These are phyloP conservation scores for Trametes elegans DNA, from an alignment of 768 basidiomycete species.

Conservation along the genomic window DNA sequence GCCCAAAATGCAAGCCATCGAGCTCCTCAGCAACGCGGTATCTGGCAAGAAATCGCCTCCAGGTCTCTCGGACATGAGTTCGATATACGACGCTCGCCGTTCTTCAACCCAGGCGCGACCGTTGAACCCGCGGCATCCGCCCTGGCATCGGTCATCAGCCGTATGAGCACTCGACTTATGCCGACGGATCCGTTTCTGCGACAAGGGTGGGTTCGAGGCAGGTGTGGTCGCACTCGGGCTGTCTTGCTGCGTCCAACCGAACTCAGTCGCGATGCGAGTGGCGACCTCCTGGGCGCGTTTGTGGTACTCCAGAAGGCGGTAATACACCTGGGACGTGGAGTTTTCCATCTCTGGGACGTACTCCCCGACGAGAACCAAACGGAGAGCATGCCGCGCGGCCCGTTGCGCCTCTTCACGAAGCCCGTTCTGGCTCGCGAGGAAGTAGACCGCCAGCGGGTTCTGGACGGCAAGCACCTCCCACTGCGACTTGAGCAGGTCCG, in stretches of 20 bases:
- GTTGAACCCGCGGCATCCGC: not conserved
- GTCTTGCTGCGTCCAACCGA: not conserved
- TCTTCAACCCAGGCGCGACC: not conserved
- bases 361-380: not conserved
- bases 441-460: slow-evolving; percentile 2
- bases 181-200: not conserved
- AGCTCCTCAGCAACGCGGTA: not conserved
- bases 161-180: not conserved
- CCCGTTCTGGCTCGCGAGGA: not conserved
- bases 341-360: slow-evolving; percentile 7
- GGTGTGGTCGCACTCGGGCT: not conserved
- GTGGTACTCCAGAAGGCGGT: slow-evolving; percentile 8
- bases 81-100: not conserved
- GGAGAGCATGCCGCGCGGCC: not conserved
- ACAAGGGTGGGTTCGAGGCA: no score
- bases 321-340: not conserved
- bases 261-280: not conserved
- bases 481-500: not conserved
- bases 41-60: not conserved
- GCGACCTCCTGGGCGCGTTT: not conserved
- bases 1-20: not conserved
- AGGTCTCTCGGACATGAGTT: not conserved
- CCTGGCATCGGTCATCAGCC: not conserved
- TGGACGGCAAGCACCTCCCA: not conserved
- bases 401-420: not conserved